phyloP scores from a whole-genome alignment of 2,329 filamentous ascomycete species.

The Neurospora crassa region DNA sequence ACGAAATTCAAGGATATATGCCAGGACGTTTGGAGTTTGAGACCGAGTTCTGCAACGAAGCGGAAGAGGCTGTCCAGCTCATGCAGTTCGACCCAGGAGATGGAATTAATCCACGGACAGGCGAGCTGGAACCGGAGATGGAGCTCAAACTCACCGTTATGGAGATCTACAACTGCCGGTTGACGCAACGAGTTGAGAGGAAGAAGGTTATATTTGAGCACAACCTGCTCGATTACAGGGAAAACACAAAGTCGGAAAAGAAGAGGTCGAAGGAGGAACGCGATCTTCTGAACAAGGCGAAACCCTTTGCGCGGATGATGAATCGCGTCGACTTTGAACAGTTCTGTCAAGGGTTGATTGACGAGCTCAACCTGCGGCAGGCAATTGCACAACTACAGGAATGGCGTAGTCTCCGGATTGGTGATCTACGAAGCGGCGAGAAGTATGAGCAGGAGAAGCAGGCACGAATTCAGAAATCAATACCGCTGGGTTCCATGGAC shows the following conservation, averaged over 20 bases:
- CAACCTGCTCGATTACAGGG: conserved; percentile 83
- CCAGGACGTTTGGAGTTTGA: conserved; percentile 94
- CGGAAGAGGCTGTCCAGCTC: conserved; percentile 93
- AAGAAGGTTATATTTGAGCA: conserved; percentile 98
- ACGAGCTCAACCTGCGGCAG: conserved; percentile 83
- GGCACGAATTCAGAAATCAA: conserved; percentile 56
- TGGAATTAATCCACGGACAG: conserved; percentile 74
- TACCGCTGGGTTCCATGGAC: conserved; percentile 74
- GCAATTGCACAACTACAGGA: conserved; percentile 88
- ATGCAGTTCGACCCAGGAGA: conserved; percentile 98
- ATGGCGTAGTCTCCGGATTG: conserved; percentile 79
- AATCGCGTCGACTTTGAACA: conserved; percentile 83
- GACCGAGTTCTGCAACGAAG: conserved; percentile 94
- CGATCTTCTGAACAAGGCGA: conserved; percentile 84
- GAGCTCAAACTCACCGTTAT: conserved; percentile 96
- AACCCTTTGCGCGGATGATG: conserved; percentile 96
- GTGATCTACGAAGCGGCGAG: conserved; percentile 75
- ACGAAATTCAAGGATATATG: conserved; percentile 99
- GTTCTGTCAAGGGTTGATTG: conserved; percentile 74
- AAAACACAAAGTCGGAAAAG: conserved; percentile 84
- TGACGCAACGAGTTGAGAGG: conserved; percentile 83
- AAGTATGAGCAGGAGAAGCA: conserved; percentile 90
- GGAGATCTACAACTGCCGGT: conserved; percentile 90
- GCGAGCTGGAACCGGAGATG: conserved; percentile 88
- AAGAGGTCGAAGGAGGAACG: conserved; percentile 92